These are phyloP conservation scores for Hypoxylon sp. DNA, from an alignment of 2,329 filamentous ascomycete species.

Conservation along the genomic window DNA sequence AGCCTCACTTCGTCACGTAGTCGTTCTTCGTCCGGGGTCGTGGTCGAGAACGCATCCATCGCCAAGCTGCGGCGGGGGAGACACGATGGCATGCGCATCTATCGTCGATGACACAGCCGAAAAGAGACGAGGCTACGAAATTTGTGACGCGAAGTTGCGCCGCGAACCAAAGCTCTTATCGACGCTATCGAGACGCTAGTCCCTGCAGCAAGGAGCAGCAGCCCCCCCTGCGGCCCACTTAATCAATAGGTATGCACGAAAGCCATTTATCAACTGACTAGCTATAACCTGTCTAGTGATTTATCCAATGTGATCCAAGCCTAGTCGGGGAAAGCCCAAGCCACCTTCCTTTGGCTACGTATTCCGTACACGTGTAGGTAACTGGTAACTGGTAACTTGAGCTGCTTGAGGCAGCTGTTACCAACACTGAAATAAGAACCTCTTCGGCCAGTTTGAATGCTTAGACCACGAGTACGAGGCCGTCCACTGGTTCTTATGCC, in stretches of 20 bases:
- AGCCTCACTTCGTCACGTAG: conserved; percentile 22
- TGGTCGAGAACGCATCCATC: conserved; percentile 27
- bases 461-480: neutral
- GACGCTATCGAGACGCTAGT: conserved; percentile 24
- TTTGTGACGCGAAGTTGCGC: conserved; percentile 25
- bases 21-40: conserved; percentile 25
- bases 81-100: conserved; percentile 6
- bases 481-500: neutral
- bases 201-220: conserved; percentile 32
- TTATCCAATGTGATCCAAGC: neutral
- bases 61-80: conserved; percentile 8
- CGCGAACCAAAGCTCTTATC: conserved; percentile 33
- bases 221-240: conserved; percentile 1
- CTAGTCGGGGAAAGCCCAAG: neutral
- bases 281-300: conserved; percentile 6
- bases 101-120: neutral
- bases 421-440: no score
- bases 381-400: no score
- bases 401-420: no score
- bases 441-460: neutral
- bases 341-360: neutral
- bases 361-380: neutral
- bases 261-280: neutral
- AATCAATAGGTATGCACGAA: conserved; percentile 8
- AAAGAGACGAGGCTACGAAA: conserved; percentile 37